Base-by-base conservation (phyloP, 805 yeast species). In the Wickerhamiella hasegawae region DNA sequence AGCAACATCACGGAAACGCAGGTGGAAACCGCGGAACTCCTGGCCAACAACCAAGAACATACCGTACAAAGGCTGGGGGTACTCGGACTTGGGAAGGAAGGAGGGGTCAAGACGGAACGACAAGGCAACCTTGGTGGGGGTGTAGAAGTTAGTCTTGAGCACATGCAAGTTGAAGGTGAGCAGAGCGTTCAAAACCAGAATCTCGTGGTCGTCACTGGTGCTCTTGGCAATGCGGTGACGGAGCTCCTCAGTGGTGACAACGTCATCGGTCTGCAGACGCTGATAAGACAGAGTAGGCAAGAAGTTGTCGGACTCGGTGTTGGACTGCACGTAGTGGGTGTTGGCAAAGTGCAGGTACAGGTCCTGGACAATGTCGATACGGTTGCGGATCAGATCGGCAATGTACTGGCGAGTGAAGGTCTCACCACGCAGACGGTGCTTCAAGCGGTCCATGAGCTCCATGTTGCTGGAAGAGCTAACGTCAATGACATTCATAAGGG, bases 21-120 rank as follows among this genome's bases (percentile, higher is more conserved):
- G 77, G 55, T 87, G 98, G 78, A 87, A 90, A 18, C 96, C 98
- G 57, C 95, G 72, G 62, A 87, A 87, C 53, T 90, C 95, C 44
- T 84, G 80, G 43, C 98, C 98, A 43, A 90, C 94, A 40, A 85
- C 79, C 46, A 87, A 75, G 62, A 87, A 87, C 77, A 87, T 80
- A 45, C 97, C 98, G 53, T 65, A 90, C 37, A 95, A 92, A 31
- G 77, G 78, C 46, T 82, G 87, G 27, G 96, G 94, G 57, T 85
- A 87, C 62, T 87, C 98, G 21, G 73, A 59, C 37, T 57, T 56
- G 31, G 97, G 95, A 58, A 87, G 68, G 62, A 85, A 79, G 14
- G 73, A 60, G 24, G 98, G 94, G 51, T 83, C 69, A 51, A 90
- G 68, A 59, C 96, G 73, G 67, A 87, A 87, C 3, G 95, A 81